Percentiles rank a stretch among this genome's conserved stretches.
These are phyloP conservation scores for Pichia ethanolica DNA, from an alignment of 805 yeast genomes.

Conservation along the genomic window DNA sequence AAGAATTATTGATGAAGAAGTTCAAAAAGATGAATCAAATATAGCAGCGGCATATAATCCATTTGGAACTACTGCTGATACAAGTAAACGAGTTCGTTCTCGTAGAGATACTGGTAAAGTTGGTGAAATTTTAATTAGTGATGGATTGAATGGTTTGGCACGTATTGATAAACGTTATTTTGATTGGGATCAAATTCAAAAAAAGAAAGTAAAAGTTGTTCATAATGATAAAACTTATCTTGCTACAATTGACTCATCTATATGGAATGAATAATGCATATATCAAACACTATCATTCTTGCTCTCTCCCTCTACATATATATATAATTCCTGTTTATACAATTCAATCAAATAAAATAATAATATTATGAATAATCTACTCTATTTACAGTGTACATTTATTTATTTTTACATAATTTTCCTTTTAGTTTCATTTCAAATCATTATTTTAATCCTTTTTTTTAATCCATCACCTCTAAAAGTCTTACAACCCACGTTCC, in stretches of 20 bases:
- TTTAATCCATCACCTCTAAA: no score
- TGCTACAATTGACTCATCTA: conserved; percentile 3
- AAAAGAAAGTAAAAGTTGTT: conserved; percentile 3
- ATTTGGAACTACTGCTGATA: conserved; percentile 1
- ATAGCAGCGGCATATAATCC: conserved; percentile 9
- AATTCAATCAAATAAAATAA: no score
- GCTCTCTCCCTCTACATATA: no score
- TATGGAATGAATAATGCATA: conserved; percentile 7
- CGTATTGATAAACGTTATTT: conserved; percentile 38
- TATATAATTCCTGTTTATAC: no score
- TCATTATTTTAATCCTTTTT: no score
- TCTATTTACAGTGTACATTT: no score
- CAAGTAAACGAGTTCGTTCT: conserved; percentile 4
- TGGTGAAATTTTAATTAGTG: conserved; percentile 52
- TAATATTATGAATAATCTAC: no score
- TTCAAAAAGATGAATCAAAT: background rate
- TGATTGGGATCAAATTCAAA: conserved; percentile 13
- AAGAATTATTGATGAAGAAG: background rate
- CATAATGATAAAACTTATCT: background rate
- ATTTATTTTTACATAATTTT: background rate
- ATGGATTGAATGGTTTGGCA: conserved; percentile 62
- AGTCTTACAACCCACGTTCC: conserved; percentile 13
- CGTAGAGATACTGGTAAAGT: conserved; percentile 33
- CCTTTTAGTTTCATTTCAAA: background rate
- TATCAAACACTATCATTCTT: no score